phyloP scores from a whole-genome alignment of 2,329 filamentous ascomycete species.

The Colletotrichum shisoi region DNA sequence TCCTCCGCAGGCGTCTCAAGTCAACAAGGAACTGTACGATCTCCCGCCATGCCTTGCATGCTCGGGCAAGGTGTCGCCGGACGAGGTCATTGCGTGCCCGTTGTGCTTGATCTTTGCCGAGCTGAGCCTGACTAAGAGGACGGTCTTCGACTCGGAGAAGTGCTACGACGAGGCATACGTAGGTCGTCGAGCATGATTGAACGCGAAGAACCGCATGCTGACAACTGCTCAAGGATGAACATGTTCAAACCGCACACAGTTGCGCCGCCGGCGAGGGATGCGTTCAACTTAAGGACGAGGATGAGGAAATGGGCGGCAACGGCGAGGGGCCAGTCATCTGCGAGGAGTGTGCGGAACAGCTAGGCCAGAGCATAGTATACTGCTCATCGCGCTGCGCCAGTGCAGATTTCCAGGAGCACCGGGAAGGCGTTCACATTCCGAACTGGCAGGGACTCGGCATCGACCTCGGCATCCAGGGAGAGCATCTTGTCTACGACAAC shows the following conservation, averaged over 20 bases:
- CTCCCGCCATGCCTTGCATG: conserved; percentile 55
- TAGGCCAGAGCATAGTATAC: conserved; percentile 51
- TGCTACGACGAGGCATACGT: conserved; percentile 55
- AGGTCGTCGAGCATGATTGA: conserved; percentile 41
- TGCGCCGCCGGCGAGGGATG: conserved; percentile 55
- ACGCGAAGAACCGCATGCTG: not conserved
- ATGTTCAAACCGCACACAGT: conserved; percentile 51
- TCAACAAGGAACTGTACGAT: conserved; percentile 49
- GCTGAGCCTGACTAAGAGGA: conserved; percentile 50
- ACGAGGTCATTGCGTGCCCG: conserved; percentile 54
- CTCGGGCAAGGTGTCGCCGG: conserved; percentile 46
- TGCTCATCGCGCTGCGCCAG: conserved; percentile 56
- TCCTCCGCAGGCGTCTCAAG: conserved; percentile 42
- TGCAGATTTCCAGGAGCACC: conserved; percentile 53
- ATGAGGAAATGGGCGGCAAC: conserved; percentile 49
- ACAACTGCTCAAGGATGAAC: conserved; percentile 48
- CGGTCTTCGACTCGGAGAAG: conserved; percentile 56
- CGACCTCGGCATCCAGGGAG: conserved; percentile 42
- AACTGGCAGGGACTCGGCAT: conserved; percentile 43
- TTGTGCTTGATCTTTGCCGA: conserved; percentile 56
- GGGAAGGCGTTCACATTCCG: conserved; percentile 48
- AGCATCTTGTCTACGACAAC: conserved; percentile 40
- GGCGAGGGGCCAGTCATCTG: conserved; percentile 51
- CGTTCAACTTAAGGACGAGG: conserved; percentile 51
- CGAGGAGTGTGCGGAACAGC: conserved; percentile 51